A percentile compares a stretch with the other conserved stretches of the same genome.
Evolutionary conservation across 1,284 basidiomycete genomes (phyloP).

Genomic region (Boletus calvinii): DNA sequence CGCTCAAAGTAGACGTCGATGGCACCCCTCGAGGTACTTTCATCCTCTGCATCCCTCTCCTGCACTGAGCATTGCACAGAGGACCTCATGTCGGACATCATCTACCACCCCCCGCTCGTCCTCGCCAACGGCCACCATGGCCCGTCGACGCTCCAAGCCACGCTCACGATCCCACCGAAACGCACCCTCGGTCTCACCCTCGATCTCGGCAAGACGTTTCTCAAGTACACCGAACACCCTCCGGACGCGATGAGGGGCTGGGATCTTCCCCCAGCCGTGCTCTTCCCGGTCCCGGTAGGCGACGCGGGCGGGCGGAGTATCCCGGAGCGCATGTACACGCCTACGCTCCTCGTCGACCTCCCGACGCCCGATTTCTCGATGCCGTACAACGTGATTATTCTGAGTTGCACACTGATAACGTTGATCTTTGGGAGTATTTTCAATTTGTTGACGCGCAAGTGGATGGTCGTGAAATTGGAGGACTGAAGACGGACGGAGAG

Average conservation of each 20-base stretch:
- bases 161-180: conserved; percentile 68
- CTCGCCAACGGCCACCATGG: conserved; percentile 39
- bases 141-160: conserved; percentile 55
- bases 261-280: conserved; percentile 84
- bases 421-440: conserved; percentile 93
- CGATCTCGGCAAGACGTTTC: conserved; percentile 81
- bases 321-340: conserved; percentile 66
- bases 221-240: conserved; percentile 94
- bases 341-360: conserved; percentile 81
- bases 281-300: conserved; percentile 51
- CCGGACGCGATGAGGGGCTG: conserved; percentile 95
- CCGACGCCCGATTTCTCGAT: conserved; percentile 98
- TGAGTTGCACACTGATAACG: conserved; percentile 88
- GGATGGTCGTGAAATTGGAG: conserved; percentile 54
- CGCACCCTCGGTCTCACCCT: conserved; percentile 66
- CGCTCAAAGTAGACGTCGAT: conserved; percentile 53
- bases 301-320: neutral
- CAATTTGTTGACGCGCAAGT: conserved; percentile 81
- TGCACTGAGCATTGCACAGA: conserved; percentile 1
- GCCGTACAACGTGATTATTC: conserved; percentile 99
- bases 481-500: conserved; percentile 1
- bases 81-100: conserved; percentile 51
- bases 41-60: neutral
- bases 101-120: conserved; percentile 69
- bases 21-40: conserved; percentile 44